Percentiles rank a stretch among this genome's conserved stretches.
phyloP scores from a whole-genome alignment of 2,329 filamentous ascomycete genomes.

The Chrysosporium queenslandicum region DNA sequence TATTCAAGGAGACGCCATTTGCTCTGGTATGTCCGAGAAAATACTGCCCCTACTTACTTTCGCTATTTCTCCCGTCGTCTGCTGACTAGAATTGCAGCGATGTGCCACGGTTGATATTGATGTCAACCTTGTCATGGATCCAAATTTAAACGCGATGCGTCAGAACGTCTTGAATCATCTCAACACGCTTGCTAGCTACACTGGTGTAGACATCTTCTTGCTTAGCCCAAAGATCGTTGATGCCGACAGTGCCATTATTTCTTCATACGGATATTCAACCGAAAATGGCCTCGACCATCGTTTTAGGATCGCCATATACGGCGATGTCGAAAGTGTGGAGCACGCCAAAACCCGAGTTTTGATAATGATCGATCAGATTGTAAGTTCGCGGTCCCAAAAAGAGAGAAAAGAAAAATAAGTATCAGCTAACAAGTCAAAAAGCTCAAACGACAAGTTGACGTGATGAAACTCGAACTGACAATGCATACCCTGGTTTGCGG shows the following conservation, averaged over 20 bases:
- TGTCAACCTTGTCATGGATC: conserved; percentile 77
- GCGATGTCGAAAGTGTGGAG: conserved; percentile 88
- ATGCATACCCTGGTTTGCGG: conserved; percentile 89
- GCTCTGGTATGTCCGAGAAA: conserved; percentile 59
- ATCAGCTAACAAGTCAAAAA: conserved; percentile 20
- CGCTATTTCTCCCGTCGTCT: conserved; percentile 9
- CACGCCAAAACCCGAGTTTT: conserved; percentile 93
- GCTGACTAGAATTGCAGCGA: conserved; percentile 47
- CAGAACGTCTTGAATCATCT: conserved; percentile 71
- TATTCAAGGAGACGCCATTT: conserved; percentile 85
- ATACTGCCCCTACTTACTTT: background rate
- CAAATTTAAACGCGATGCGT: conserved; percentile 56
- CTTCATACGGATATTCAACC: conserved; percentile 65
- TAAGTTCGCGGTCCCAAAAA: conserved; percentile 45
- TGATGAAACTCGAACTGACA: conserved; percentile 70
- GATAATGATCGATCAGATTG: conserved; percentile 94
- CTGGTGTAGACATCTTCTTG: conserved; percentile 92
- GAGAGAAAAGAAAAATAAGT: too few species aligned
- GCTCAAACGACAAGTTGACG: conserved; percentile 57
- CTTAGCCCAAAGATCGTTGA: conserved; percentile 78
- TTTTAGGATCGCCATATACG: conserved; percentile 87
- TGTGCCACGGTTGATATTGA: conserved; percentile 91
- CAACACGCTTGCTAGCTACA: conserved; percentile 75
- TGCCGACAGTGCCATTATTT: conserved; percentile 63
- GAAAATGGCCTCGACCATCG: conserved; percentile 77